These are phyloP conservation scores for Monosporozyma servazzii DNA, from an alignment of 805 yeast species.

Conservation along the genomic window DNA sequence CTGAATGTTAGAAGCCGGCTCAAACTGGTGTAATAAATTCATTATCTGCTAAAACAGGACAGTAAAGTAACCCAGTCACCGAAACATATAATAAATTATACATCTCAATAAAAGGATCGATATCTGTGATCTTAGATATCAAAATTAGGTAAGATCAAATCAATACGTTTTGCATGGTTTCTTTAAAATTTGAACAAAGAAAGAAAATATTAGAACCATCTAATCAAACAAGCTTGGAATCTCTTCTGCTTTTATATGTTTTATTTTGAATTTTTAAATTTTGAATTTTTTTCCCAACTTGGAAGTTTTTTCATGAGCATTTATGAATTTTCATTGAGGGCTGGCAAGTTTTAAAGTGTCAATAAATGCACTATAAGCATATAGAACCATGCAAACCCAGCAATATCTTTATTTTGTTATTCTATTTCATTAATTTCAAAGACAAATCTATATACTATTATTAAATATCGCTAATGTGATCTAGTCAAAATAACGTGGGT, in stretches of 20 bases:
- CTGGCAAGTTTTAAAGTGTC: background rate
- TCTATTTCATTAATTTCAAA: background rate
- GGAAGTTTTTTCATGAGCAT: background rate
- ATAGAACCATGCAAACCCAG: too few species aligned
- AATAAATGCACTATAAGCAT: too few species aligned
- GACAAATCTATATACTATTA: background rate
- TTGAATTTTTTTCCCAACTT: background rate
- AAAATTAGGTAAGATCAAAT: constrained; percentile 1
- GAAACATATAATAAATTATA: background rate
- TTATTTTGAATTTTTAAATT: background rate
- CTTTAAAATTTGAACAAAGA: background rate
- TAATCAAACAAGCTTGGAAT: background rate
- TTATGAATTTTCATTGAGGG: background rate
- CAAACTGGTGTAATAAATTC: constrained; percentile 21
- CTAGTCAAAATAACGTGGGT: constrained; percentile 63
- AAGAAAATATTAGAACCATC: background rate
- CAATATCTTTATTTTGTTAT: background rate
- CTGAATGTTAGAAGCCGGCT: constrained; percentile 14
- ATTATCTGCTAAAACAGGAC: constrained; percentile 14
- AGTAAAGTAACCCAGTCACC: background rate
- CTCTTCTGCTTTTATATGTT: background rate
- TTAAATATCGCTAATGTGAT: background rate
- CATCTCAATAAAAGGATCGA: background rate
- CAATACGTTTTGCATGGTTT: constrained; percentile 3
- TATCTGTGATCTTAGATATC: constrained; percentile 1